Evolutionary conservation across 2,329 filamentous ascomycete genomes (phyloP), one percentile per base, ranked within the genome.

Genomic region (Zasmidium citrigriseum): DNA sequence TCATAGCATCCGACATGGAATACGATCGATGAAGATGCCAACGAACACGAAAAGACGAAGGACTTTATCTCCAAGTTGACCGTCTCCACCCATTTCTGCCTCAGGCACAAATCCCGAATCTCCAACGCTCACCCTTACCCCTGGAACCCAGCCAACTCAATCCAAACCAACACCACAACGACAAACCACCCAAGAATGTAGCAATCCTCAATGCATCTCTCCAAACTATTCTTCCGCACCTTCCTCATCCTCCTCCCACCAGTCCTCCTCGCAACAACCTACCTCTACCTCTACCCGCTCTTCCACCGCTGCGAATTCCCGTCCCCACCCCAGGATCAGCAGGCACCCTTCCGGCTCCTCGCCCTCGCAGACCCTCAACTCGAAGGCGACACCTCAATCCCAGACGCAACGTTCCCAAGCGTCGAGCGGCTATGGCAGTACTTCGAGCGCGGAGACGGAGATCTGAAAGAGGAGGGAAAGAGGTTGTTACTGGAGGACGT

Each of bases 291-390:
- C 41, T 98, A 96, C 72, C 93, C 95, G 9, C 70, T 90, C 66
- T 88, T 96, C 70, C 83, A 86, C 65, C 83, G 85, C 69, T 98
- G 93, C 79, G 86, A 83, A 38, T 98, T 97, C 75, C 91, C 93
- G 57, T 18, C 24, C 25, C 22, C 41, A 9, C 45, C 45, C 66
- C 69, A 57, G 7, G 57, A 59, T 46, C 54, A 67, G 50, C 56
- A 70, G 60, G 90, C 91, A 2, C 91, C 92, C 0, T 96, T 98
- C 70, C 85, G 93, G 58, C 85, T 98, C 2, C 87, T 98, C 14
- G 87, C 92, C 1, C 84, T 98, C 21, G 93, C 90, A 60, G 93
- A 98, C 73, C 93, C 93, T 4, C 93, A 98, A 74, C 84, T 98
- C 54, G 93, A 98, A 77, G 93, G 93, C 67, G 91, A 96, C 72